A percentile compares a stretch with the other conserved stretches of the same genome.
phyloP scores from a whole-genome alignment of 1,284 basidiomycete genomes.

The Agroathelia rolfsii region DNA sequence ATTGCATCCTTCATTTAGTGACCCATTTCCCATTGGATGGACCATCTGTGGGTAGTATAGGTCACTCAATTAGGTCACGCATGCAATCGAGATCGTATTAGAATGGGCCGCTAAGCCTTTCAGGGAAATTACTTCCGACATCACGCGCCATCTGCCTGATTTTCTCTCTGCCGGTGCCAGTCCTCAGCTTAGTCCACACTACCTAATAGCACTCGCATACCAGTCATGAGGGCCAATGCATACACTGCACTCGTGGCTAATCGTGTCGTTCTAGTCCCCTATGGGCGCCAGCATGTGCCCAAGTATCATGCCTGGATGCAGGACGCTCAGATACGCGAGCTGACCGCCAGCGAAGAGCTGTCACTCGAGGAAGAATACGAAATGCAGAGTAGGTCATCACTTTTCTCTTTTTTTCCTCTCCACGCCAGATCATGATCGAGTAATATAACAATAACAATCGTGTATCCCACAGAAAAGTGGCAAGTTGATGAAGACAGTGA shows the following conservation, averaged over 20 bases:
- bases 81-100: too few relatives aligned
- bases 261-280: constrained; percentile 65
- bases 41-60: too few relatives aligned
- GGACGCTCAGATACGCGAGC: constrained; percentile 58
- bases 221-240: constrained; percentile 59
- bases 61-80: too few relatives aligned
- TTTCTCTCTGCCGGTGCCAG: too few relatives aligned
- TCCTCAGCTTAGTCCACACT: too few relatives aligned
- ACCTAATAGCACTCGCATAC: too few relatives aligned
- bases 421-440: constrained; percentile 4
- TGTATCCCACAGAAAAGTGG: constrained; percentile 60
- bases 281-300: constrained; percentile 61
- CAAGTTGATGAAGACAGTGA: constrained; percentile 78
- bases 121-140: too few relatives aligned
- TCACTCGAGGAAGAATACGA: constrained; percentile 79
- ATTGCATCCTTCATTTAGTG: constrained; percentile 1
- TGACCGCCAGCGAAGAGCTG: constrained; percentile 84
- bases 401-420: constrained; percentile 1
- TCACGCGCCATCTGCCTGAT: too few relatives aligned
- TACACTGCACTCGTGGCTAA: constrained; percentile 52
- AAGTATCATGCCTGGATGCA: constrained; percentile 92
- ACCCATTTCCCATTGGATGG: background rate
- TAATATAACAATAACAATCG: background rate
- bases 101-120: too few relatives aligned
- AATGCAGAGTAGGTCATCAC: constrained; percentile 71